These are phyloP conservation scores for Lichtheimia ramosa DNA, from an alignment of 371 early-diverging fungal species.

Conservation along the genomic window DNA sequence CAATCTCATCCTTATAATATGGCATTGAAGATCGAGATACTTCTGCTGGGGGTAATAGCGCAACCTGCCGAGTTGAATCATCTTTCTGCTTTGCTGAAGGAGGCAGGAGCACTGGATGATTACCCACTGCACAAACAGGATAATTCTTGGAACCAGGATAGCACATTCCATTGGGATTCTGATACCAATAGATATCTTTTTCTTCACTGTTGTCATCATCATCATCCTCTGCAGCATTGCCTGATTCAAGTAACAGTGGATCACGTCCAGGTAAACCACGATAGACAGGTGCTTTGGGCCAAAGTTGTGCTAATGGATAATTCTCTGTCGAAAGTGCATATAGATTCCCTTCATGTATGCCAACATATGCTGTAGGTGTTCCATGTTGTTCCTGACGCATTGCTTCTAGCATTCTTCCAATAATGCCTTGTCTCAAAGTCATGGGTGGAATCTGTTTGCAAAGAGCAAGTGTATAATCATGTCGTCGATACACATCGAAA, in stretches of 20 bases:
- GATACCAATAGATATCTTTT: too few relatives aligned
- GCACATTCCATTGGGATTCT: too few relatives aligned
- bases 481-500: constrained; percentile 41
- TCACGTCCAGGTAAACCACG: not conserved
- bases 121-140: constrained; percentile 4
- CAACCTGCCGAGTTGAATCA: too few relatives aligned
- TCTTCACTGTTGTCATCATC: constrained; percentile 17
- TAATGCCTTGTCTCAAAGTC: constrained; percentile 22
- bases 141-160: too few relatives aligned
- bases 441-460: constrained; percentile 33
- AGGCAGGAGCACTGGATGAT: not conserved
- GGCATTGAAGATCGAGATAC: not conserved
- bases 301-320: constrained; percentile 57
- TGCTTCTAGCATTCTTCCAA: constrained; percentile 25
- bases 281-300: constrained; percentile 39
- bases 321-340: constrained; percentile 59
- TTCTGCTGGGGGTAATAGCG: constrained; percentile 1
- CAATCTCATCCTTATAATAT: constrained; percentile 4
- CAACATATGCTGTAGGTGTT: constrained; percentile 48
- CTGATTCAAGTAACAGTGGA: not conserved
- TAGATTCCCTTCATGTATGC: constrained; percentile 54
- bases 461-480: constrained; percentile 33
- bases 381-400: constrained; percentile 10
- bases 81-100: not conserved
- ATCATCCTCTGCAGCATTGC: constrained; percentile 13